Conservation (phyloP, 1,284 basidiomycete genomes). For the Austroboletus novae-zelandiae region DNA sequence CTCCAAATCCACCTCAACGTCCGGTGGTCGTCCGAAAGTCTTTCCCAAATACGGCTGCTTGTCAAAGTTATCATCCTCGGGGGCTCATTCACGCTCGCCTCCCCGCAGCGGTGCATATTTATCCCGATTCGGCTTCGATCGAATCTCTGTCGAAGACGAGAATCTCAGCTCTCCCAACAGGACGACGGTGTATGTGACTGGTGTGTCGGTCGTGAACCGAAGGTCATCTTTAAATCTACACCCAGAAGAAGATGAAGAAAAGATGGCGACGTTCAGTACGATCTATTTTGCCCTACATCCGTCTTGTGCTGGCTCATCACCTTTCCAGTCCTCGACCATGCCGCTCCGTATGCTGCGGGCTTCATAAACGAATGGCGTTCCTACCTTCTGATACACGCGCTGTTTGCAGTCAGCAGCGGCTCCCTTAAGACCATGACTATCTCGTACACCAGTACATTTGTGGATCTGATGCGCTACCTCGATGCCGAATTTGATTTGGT, state of each 20-base stretch:
- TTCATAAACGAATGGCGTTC: conserved; percentile 19
- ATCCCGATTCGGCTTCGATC: too few species aligned
- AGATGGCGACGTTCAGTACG: conserved; percentile 19
- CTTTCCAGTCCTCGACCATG: conserved; percentile 12
- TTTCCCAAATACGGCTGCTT: too few species aligned
- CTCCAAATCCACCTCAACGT: conserved; percentile 19
- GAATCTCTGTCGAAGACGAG: too few species aligned
- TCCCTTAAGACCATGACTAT: conserved; percentile 9
- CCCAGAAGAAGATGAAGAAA: background rate
- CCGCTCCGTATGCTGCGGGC: conserved; percentile 15
- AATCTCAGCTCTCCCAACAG: too few species aligned
- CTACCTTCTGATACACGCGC: conserved; percentile 21
- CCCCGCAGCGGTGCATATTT: too few species aligned
- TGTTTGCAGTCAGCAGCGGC: conserved; percentile 17
- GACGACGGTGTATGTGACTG: too few species aligned
- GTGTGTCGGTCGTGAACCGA: too few species aligned
- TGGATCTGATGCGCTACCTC: conserved; percentile 18
- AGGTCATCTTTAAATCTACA: too few species aligned
- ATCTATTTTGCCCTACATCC: background rate
- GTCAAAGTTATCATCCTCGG: too few species aligned
- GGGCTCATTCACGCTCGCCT: too few species aligned
- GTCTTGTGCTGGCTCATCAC: conserved; percentile 1
- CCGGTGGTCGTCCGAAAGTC: conserved; percentile 5
- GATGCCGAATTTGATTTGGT: conserved; percentile 19
- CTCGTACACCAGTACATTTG: conserved; percentile 11